phyloP scores from a whole-genome alignment of 768 basidiomycete genomes.

The Phanerodontia chrysosporium region DNA sequence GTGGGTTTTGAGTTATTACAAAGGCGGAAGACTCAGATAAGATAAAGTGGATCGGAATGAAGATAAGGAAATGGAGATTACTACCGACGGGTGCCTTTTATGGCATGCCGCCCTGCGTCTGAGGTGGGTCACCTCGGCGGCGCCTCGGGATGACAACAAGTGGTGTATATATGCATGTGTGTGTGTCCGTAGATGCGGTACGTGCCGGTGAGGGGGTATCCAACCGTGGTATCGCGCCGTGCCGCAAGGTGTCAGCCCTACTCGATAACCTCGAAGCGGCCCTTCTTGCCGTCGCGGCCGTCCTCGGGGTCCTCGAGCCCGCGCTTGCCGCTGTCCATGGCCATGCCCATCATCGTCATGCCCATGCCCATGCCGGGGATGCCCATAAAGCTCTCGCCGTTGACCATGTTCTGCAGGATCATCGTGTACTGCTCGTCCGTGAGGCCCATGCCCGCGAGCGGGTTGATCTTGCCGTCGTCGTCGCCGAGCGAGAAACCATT shows the following conservation, averaged over 20 bases:
- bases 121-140: too few relatives aligned
- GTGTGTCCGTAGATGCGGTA: too few relatives aligned
- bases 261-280: slow-evolving; percentile 37
- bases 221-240: background rate
- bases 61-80: too few relatives aligned
- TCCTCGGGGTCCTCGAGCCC: slow-evolving; percentile 27
- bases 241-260: slow-evolving; percentile 8
- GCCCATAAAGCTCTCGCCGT: slow-evolving; percentile 54
- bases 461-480: slow-evolving; percentile 65
- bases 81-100: too few relatives aligned
- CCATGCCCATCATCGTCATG: slow-evolving; percentile 15
- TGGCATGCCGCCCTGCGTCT: too few relatives aligned
- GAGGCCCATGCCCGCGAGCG: slow-evolving; percentile 83
- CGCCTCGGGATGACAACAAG: too few relatives aligned
- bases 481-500: slow-evolving; percentile 19
- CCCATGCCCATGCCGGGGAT: slow-evolving; percentile 22
- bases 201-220: background rate
- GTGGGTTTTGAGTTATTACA: too few relatives aligned
- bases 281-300: slow-evolving; percentile 34
- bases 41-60: too few relatives aligned
- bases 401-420: slow-evolving; percentile 72
- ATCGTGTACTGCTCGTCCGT: slow-evolving; percentile 83
- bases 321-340: slow-evolving; percentile 21
- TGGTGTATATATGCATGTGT: too few relatives aligned
- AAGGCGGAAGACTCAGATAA: too few relatives aligned